Percentiles rank a stretch among this genome's conserved stretches.
These are phyloP conservation scores for Dactylorhiza incarnata DNA, from an alignment of 106 monocot species.

Conservation along the genomic window DNA sequence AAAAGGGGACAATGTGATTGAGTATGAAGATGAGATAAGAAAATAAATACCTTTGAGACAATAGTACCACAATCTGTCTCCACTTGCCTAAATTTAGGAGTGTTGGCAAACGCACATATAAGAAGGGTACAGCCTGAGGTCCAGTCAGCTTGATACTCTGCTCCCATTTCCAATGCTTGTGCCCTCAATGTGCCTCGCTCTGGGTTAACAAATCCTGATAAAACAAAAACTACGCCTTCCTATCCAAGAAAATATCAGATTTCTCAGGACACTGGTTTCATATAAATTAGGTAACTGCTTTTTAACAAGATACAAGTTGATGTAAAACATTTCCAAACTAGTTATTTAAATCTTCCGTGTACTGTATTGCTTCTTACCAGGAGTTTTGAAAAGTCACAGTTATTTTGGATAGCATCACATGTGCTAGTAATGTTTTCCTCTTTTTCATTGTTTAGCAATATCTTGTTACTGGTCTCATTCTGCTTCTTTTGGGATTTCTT, in stretches of 20 bases:
- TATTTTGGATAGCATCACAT: slow-evolving; percentile 7
- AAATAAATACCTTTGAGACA: slow-evolving; percentile 67
- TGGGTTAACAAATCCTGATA: slow-evolving; percentile 94
- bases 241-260: slow-evolving; percentile 18
- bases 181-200: slow-evolving; percentile 68
- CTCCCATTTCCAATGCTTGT: slow-evolving; percentile 86
- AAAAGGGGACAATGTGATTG: not conserved
- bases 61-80: slow-evolving; percentile 79
- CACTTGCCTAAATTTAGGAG: slow-evolving; percentile 95
- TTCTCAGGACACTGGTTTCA: not conserved
- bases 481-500: slow-evolving; percentile 37
- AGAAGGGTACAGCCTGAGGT: slow-evolving; percentile 84
- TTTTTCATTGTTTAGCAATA: not conserved
- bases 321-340: not conserved
- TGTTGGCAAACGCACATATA: slow-evolving; percentile 90
- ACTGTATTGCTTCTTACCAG: slow-evolving; percentile 38
- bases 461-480: slow-evolving; percentile 8
- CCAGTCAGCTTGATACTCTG: slow-evolving; percentile 78
- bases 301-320: not conserved
- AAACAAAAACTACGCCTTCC: slow-evolving; percentile 83
- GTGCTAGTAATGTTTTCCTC: slow-evolving; percentile 6
- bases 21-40: not conserved
- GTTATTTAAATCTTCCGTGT: not conserved
- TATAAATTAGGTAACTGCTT: not conserved
- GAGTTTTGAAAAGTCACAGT: slow-evolving; percentile 48